phyloP scores from a whole-genome alignment of 2,329 filamentous ascomycete species.

The Sordariomycetes sp. region DNA sequence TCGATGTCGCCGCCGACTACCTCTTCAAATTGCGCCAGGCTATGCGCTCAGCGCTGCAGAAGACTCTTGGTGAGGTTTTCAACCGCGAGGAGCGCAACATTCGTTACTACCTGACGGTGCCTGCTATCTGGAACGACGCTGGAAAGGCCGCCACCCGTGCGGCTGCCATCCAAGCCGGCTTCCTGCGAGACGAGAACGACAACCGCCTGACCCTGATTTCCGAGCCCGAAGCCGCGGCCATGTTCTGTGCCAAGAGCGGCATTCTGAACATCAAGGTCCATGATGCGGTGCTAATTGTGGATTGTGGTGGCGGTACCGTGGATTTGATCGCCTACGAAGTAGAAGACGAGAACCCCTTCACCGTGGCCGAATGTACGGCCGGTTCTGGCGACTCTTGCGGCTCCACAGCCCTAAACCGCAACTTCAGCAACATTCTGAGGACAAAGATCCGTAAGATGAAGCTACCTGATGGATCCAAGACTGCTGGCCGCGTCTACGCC shows the following conservation, averaged over 20 bases:
- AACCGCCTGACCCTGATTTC: constrained; percentile 91
- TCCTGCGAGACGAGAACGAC: constrained; percentile 94
- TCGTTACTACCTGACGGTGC: constrained; percentile 95
- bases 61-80: constrained; percentile 94
- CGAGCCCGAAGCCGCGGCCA: constrained; percentile 91
- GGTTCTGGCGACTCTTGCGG: constrained; percentile 96
- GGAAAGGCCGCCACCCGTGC: constrained; percentile 94
- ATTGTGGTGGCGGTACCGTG: constrained; percentile 96
- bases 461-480: constrained; percentile 91
- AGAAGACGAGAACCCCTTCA: constrained; percentile 94
- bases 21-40: constrained; percentile 96
- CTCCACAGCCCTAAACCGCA: constrained; percentile 94
- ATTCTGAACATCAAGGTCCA: constrained; percentile 95
- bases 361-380: constrained; percentile 92
- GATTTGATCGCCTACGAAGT: constrained; percentile 99
- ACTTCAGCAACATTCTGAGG: constrained; percentile 95
- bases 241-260: constrained; percentile 97
- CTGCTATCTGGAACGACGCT: constrained; percentile 98
- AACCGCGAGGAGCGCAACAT: constrained; percentile 98
- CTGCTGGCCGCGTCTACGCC: constrained; percentile 94
- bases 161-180: constrained; percentile 93
- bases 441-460: constrained; percentile 99
- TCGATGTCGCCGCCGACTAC: constrained; percentile 98
- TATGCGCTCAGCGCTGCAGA: constrained; percentile 91
- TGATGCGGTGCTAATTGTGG: constrained; percentile 95